Base-by-base conservation (phyloP, 2,329 filamentous ascomycete species). In the Aspergillus phoenicis region DNA sequence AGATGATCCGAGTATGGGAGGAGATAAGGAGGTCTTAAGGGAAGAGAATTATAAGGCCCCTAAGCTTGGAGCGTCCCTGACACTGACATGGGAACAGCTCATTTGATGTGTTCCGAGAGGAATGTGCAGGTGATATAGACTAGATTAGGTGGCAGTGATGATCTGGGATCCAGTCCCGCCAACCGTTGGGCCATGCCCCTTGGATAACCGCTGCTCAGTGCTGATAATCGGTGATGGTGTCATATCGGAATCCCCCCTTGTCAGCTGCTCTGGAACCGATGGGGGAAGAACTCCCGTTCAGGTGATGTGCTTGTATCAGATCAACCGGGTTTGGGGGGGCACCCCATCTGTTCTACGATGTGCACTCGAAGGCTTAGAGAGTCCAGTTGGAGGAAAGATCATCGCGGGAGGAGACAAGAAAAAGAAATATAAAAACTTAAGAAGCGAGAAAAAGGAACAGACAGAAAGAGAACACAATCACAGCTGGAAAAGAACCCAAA, bases 91-190 rank as follows among this genome's bases (percentile, higher is more conserved):
- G 28, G 52, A 55, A 56, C 53, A 56, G 41, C 39, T 56, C 53
- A 56, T 45, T 56, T 30, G 39, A 47, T 56, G 53, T 56, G 39
- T 26, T 36, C 53, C 39, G 20, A 45, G 56, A 52, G 51, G 11
- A 26, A 38, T 38, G 59, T 41, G 47, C 59, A 63, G 56, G 52
- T 63, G 62, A 61, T 62, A 13, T 36, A 36, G 33, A 36, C 10
- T 15, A 36, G 33, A 36, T 36, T 36, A 52, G 22, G 48, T 57
- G 33, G 39, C 36, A 45, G 26, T 52, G 51, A 52, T 61, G 59
- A 61, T 57, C 51, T 56, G 43, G n/a, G 52, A 41, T 41, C 55
- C 57, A 61, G 36, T 49, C 38, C 43, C 30, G 30, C 43, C 53
- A 43, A 48, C 20, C 43, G 54, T 36, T 38, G 17, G 30, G 52